Conservation (phyloP, 2,329 filamentous ascomycete genomes). For the Cladophialophora bantiana region DNA sequence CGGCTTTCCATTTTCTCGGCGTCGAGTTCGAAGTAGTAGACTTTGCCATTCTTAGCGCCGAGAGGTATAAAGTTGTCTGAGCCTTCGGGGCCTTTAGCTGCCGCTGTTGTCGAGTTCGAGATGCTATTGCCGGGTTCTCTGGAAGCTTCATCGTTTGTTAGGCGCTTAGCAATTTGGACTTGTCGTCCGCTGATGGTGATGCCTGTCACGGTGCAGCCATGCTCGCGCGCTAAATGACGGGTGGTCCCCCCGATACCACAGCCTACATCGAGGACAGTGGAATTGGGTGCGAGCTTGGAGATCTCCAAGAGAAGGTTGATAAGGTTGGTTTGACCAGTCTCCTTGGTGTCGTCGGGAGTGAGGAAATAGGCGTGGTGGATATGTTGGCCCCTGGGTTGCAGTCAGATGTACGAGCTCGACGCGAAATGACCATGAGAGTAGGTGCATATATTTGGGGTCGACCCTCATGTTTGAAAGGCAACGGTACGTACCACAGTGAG, state of each 20-base stretch:
- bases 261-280: conserved; percentile 63
- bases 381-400: conserved; percentile 62
- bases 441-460: not conserved
- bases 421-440: not conserved
- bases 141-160: conserved; percentile 50
- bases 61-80: conserved; percentile 49
- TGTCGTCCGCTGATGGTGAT: conserved; percentile 67
- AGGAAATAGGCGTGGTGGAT: conserved; percentile 70
- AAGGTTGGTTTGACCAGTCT: conserved; percentile 64
- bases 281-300: conserved; percentile 49
- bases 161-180: conserved; percentile 64
- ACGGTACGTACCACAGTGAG: conserved; percentile 60
- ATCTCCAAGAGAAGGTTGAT: conserved; percentile 63
- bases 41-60: conserved; percentile 51
- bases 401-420: conserved; percentile 16
- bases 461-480: not conserved
- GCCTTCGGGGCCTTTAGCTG: conserved; percentile 30
- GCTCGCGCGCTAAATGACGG: conserved; percentile 61
- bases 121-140: not conserved
- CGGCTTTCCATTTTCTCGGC: conserved; percentile 66
- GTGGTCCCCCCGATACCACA: conserved; percentile 68
- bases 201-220: conserved; percentile 63
- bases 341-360: conserved; percentile 60
- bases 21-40: conserved; percentile 65
- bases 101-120: not conserved